Base-by-base conservation (phyloP, 305 asterid genomes). In the Solanum aculeatissimum region DNA sequence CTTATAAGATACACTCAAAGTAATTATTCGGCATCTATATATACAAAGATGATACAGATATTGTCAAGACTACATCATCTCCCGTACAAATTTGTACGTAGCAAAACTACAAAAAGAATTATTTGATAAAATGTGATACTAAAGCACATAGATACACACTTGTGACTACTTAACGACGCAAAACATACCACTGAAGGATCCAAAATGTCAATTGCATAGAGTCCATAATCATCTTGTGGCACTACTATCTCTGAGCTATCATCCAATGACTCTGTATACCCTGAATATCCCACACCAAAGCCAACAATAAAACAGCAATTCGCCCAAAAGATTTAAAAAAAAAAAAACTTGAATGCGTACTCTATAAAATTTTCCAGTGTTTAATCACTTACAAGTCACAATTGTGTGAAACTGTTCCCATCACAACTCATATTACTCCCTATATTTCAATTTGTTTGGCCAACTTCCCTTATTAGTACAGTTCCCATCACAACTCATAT, bases 151-250 rank as follows among this genome's bases (percentile, higher is more conserved):
- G 45, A 29, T 51, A 49, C 16, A 27, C 82, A 75, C 42, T 47
- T 47, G 81, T 47, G 18, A 75, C 23, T 62, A 77, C 27, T 49
- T 49, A 27, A 77, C 29, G 25, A 49, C 51, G 63, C 82, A 77
- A 51, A 40, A 74, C 92, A 87, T 87, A 94, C 99, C 2, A 84
- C n/a, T 42, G 99, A 93, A 90, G 98, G 98, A 87, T 97, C 99
- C 92, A 97, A 89, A 87, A 97, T 91, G 87, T 95, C 98, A 90
- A 97, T 95, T 83, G 99, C 98, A 83, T 93, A 97, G 38, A 95
- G 95, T 55, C 99, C 99, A 87, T 93, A 87, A 91, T 97, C 99
- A 92, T 97, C 98, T 89, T 94, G 89, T 54, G 99, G 99, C 80
- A 97, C 98, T 54, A 88, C 88, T 69, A 97, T 92, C 80, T 93